Evolutionary conservation across 1,284 basidiomycete species (phyloP), one percentile per base, ranked within the genome.

Genomic region (Bondarzewia mesenterica): DNA sequence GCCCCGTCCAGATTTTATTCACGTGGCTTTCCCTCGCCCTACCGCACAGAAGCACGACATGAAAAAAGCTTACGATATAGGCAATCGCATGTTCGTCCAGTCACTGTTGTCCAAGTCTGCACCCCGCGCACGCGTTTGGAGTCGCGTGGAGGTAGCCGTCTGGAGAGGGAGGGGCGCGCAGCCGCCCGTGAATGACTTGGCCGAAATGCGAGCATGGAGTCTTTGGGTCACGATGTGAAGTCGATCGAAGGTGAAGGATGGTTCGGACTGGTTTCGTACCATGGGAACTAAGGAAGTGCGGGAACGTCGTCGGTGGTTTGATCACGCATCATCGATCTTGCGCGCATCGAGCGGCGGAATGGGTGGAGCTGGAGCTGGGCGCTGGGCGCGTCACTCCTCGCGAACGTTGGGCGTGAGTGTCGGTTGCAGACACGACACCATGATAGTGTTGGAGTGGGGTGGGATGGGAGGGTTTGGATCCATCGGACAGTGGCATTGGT

Each of bases 41-140:
- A 47, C 46, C 0, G 52, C 52, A 10, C 18, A 44, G 21, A 53
- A 55, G 27, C 51, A 51, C 47, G 52, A 53, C 15, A 48, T 55
- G 44, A 37, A n/a, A 5, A 25, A 46, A 15, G 44, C 42, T 16
- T 22, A 39, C 16, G 22, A 35, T 7, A 8, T 8, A 12, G 42
- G 26, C 3, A 26, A 44, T 12, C 49, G n/a, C 38, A 10, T 8
- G 4, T 46, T 53, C 20, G 16, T 15, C 14, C 15, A 26, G 41
- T 21, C 42, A n/a, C 2, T 35, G 6, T n/a, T 39, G 8, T 5
- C 25, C 8, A 12, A 5, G 15, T 5, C 14, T n/a, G 8, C 41
- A 43, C 22, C 50, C 50, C 14, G 42, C 43, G 16, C 15, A 42
- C n/a, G 49, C 50, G 22, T 53, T 29, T 32, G 50, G 40, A 5